Base-by-base conservation (phyloP, 2,329 filamentous ascomycete genomes). In the Pezicula rhizophila region DNA sequence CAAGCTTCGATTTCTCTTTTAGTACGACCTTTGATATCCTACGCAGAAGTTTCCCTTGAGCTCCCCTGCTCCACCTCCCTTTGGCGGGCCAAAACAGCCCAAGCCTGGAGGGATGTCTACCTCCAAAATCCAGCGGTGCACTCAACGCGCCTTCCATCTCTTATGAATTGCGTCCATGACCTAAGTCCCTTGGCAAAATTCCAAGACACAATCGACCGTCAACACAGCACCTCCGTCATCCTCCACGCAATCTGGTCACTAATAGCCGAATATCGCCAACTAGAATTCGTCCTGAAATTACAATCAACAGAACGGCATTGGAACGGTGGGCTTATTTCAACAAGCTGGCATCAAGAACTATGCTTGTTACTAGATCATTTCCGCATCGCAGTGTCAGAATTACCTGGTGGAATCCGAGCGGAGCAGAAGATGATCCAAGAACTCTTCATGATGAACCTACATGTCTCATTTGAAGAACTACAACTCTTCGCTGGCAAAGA, bases 401-500 rank as follows among this genome's bases (percentile, higher is more conserved):
- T 31, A 12, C 20, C 26, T n/a, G n/a, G 26, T 20, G 35, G 44
- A 8, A 40, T 44, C 7, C 33, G 44, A 20, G 42, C 33, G 18
- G 40, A 50, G 31, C 18, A 42, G 25, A 28, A 20, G n/a, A 28
- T 53, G 10, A 33, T 51, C 10, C 20, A 43, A 25, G 38, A 49
- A 56, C 68, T 84, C 1, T 69, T 85, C 12, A 68, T 82, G 48
- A 77, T 86, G 71, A 78, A 85, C 57, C 69, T 87, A 4, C 77
- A 86, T 60, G 75, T 84, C 41, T 80, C 79, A 0, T 68, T 86
- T 3, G 77, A 84, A 53, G 82, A 86, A 50, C 68, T 87, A 12
- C 82, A 86, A 58, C 72, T 84, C 4, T 85, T 87, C 54, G 79
- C 81, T 0, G 84, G 84, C 4, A 81, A 84, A 37, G 82, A 84